Evolutionary conservation across 2,329 filamentous ascomycete genomes (phyloP), one percentile per base, ranked within the genome.

Genomic region (Botrytis hyacinthi): DNA sequence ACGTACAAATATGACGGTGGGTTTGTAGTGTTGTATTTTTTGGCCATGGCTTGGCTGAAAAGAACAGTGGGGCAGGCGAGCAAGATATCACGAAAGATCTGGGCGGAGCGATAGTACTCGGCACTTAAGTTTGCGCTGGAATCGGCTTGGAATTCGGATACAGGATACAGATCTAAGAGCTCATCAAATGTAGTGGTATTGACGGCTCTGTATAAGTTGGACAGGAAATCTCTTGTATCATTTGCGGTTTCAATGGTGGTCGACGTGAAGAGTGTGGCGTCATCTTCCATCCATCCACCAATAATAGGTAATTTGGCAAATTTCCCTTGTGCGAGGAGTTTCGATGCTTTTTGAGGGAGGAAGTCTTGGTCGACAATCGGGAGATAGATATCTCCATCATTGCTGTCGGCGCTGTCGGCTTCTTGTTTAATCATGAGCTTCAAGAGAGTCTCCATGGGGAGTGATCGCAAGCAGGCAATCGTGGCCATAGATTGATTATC

Each of bases 301-400:
- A 84, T 84, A 3, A 82, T 79, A 0, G 81, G 59, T 82, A 2
- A 83, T 81, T 60, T 84, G 82, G 60, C 83, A 75, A 86, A 85
- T 5, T 79, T 79, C 35, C 84, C 83, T 61, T 82, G 77, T 1
- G 76, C 78, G 35, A 85, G 79, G 16, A 86, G 81, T 72, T 80
- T 76, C 10, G 83, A 84, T 1, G 85, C 83, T 8, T 84, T 78
- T 2, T 80, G 82, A 40, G 85, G 85, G n/a, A 87, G 78, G 76
- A 86, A 86, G 76, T 86, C 85, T 22, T 83, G 83, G 73, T 87
- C 86, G 0, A 87, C 84, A 0, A 80, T 82, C 0, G 86, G 86
- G 57, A 84, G 80, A 84, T 85, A 88, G 68, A 86, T 83, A 72
- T 88, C 86, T 20, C 86, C 86, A 59, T 83, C 82, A 75, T 89